Evolutionary conservation across 2,329 filamentous ascomycete species (phyloP).

Genomic region (Beauveria sp.): DNA sequence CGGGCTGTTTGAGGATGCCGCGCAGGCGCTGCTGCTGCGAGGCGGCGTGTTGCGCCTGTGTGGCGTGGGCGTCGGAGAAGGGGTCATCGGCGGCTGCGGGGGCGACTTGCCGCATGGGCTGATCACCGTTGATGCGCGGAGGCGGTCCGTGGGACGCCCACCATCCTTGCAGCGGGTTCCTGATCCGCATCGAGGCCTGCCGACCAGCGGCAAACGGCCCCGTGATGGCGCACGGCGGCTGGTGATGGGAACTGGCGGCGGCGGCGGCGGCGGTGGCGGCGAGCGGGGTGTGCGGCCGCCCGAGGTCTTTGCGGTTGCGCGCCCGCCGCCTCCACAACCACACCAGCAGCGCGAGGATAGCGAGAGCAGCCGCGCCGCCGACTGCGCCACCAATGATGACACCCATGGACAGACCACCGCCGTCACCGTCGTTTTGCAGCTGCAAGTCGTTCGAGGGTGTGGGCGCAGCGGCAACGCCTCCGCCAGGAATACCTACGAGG

Average conservation of each 20-base stretch:
- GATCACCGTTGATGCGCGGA: background rate
- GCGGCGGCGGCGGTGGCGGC: background rate
- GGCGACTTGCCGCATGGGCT: no score
- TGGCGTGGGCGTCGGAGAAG: constrained; percentile 41
- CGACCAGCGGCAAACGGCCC: constrained; percentile 5
- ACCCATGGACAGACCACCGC: constrained; percentile 16
- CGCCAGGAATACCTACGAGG: background rate
- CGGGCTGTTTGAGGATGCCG: constrained; percentile 26
- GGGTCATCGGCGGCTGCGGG: constrained; percentile 27
- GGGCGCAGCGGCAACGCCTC: background rate
- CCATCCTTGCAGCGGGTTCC: background rate
- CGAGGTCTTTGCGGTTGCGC: constrained; percentile 27
- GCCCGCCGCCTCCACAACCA: constrained; percentile 42
- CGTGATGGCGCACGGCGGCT: background rate
- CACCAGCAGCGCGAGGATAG: constrained; percentile 38
- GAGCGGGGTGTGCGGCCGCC: background rate
- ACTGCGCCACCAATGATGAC: constrained; percentile 45
- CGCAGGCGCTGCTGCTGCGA: constrained; percentile 16
- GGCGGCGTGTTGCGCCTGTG: constrained; percentile 19
- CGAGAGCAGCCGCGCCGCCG: constrained; percentile 36
- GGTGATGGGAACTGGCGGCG: background rate
- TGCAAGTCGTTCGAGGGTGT: background rate
- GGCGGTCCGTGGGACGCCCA: background rate
- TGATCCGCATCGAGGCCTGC: background rate
- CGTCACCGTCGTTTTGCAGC: background rate